Conservation (phyloP, 768 basidiomycete species). For the Suillus variegatus region DNA sequence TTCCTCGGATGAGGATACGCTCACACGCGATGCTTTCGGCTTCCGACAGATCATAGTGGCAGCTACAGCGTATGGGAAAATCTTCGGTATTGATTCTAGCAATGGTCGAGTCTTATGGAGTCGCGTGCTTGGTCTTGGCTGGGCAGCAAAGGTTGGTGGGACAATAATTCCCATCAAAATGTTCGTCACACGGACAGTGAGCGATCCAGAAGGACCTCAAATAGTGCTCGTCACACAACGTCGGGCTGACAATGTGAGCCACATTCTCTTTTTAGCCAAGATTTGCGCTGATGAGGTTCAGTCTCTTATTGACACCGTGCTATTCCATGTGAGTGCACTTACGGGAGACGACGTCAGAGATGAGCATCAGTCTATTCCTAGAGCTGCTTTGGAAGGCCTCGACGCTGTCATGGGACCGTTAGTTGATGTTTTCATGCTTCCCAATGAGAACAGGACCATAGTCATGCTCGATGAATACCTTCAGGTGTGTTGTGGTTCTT, state of each 20-base stretch:
- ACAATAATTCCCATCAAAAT: slow-evolving; percentile 59
- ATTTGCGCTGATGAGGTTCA: slow-evolving; percentile 25
- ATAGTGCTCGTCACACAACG: slow-evolving; percentile 66
- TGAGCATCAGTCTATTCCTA: slow-evolving; percentile 19
- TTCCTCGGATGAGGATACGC: slow-evolving; percentile 34
- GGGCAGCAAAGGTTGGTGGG: slow-evolving; percentile 59
- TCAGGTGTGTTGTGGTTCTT: slow-evolving; percentile 49
- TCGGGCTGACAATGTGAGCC: slow-evolving; percentile 59
- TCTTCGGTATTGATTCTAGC: slow-evolving; percentile 81
- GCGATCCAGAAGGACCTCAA: slow-evolving; percentile 48
- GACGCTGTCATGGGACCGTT: slow-evolving; percentile 62
- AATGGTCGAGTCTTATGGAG: slow-evolving; percentile 82
- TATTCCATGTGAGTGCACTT: slow-evolving; percentile 78
- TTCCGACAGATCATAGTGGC: slow-evolving; percentile 82
- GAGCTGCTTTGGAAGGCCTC: slow-evolving; percentile 52
- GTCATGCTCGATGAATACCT: slow-evolving; percentile 75
- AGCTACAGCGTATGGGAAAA: slow-evolving; percentile 69
- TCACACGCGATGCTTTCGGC: slow-evolving; percentile 78
- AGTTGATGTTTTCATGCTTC: slow-evolving; percentile 59
- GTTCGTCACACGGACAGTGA: slow-evolving; percentile 51
- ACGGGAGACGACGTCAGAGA: slow-evolving; percentile 62
- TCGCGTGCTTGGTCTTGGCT: slow-evolving; percentile 71
- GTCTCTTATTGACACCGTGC: slow-evolving; percentile 67
- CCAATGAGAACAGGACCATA: slow-evolving; percentile 48
- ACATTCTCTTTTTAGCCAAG: neutral